Percentiles rank a stretch among this genome's conserved stretches.
Evolutionary conservation across 768 basidiomycete species (phyloP).

Genomic region (Glaciozyma antarctica): DNA sequence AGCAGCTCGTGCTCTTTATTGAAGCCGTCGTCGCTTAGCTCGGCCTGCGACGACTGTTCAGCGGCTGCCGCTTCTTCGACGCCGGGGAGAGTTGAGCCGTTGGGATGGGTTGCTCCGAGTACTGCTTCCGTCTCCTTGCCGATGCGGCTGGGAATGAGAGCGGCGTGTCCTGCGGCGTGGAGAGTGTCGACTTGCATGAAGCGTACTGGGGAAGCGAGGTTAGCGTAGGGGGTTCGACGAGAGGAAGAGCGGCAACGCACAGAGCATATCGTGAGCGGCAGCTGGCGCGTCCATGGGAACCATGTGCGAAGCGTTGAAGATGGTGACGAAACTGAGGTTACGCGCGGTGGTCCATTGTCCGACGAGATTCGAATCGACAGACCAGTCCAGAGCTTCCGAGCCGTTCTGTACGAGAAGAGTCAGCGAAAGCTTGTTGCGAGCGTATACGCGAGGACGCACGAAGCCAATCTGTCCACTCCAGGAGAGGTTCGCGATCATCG

Average conservation of each 20-base stretch:
- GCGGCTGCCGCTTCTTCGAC: conserved; percentile 3
- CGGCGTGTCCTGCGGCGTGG: conserved; percentile 66
- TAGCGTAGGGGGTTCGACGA: neutral
- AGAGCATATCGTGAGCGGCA: conserved; percentile 92
- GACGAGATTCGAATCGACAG: conserved; percentile 60
- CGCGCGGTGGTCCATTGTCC: conserved; percentile 86
- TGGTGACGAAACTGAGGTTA: conserved; percentile 88
- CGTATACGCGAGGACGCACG: conserved; percentile 40
- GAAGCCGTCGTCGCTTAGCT: conserved; percentile 21
- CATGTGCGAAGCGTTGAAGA: conserved; percentile 84
- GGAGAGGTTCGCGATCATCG: conserved; percentile 66
- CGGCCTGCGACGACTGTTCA: neutral
- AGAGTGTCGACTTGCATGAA: conserved; percentile 91
- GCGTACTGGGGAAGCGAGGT: conserved; percentile 45
- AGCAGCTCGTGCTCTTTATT: conserved; percentile 32
- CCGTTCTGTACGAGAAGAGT: conserved; percentile 29
- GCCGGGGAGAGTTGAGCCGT: conserved; percentile 26
- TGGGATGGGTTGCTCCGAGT: conserved; percentile 30
- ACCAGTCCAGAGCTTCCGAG: conserved; percentile 40
- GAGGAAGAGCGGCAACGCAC: neutral
- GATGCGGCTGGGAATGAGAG: conserved; percentile 66
- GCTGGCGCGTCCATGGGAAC: conserved; percentile 62
- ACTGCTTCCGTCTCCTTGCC: conserved; percentile 53
- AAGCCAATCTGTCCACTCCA: conserved; percentile 83
- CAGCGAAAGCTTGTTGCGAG: neutral